Percentiles rank a stretch among this genome's conserved stretches.
phyloP scores from a whole-genome alignment of 768 basidiomycete species.

The Scleroderma citrinum region DNA sequence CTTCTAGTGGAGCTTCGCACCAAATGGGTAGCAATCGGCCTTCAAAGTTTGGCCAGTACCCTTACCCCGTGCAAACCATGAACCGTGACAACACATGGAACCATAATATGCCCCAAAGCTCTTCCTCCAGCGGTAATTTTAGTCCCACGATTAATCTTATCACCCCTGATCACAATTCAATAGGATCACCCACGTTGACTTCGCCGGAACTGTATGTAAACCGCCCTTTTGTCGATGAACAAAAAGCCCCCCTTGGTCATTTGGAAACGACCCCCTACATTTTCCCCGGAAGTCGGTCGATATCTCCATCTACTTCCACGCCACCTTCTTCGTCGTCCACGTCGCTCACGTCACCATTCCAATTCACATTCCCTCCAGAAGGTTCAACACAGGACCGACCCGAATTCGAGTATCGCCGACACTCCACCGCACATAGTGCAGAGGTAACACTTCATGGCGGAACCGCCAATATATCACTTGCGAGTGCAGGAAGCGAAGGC shows the following conservation, averaged over 20 bases:
- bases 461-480: slow-evolving; percentile 62
- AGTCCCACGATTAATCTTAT: slow-evolving; percentile 23
- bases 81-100: slow-evolving; percentile 26
- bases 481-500: slow-evolving; percentile 45
- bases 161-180: slow-evolving; percentile 33
- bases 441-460: slow-evolving; percentile 71
- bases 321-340: slow-evolving; percentile 54
- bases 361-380: slow-evolving; percentile 56
- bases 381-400: slow-evolving; percentile 47
- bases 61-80: slow-evolving; percentile 34
- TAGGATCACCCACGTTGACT: slow-evolving; percentile 52
- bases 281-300: slow-evolving; percentile 62
- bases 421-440: slow-evolving; percentile 44
- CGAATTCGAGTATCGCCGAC: slow-evolving; percentile 64
- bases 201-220: slow-evolving; percentile 42
- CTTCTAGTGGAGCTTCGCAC: slow-evolving; percentile 20
- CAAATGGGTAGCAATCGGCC: slow-evolving; percentile 37
- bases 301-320: slow-evolving; percentile 64
- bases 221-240: slow-evolving; percentile 48
- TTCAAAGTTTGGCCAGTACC: slow-evolving; percentile 49
- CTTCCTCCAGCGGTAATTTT: slow-evolving; percentile 28
- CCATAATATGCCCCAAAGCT: slow-evolving; percentile 24
- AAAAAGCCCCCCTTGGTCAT: slow-evolving; percentile 46
- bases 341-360: slow-evolving; percentile 61
- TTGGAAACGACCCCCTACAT: slow-evolving; percentile 53